Evolutionary conservation across 805 yeast genomes (phyloP).

Genomic region (Zygosaccharomyces kombuchaensis): DNA sequence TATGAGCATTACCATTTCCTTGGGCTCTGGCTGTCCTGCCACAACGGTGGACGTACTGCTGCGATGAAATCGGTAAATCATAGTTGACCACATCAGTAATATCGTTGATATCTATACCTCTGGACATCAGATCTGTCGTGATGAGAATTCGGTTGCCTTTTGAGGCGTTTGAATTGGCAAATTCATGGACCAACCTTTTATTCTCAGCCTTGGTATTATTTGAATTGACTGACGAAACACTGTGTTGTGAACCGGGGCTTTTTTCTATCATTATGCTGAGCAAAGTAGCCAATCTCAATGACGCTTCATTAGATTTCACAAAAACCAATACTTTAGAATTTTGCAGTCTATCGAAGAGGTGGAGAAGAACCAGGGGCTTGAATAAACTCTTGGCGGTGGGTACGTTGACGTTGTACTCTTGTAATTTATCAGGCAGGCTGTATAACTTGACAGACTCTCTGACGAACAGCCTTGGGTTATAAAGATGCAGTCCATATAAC

Average conservation of each 20-base stretch:
- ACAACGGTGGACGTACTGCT: conserved; percentile 92
- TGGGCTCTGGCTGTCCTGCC: conserved; percentile 98
- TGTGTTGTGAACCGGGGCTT: conserved; percentile 7
- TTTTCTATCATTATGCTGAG: conserved; percentile 19
- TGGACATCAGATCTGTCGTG: conserved; percentile 90
- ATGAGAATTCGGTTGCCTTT: conserved; percentile 40
- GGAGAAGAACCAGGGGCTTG: conserved; percentile 73
- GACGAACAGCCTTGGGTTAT: conserved; percentile 61
- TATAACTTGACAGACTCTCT: conserved; percentile 66
- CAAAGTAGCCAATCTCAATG: conserved; percentile 71
- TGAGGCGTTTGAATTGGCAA: conserved; percentile 48
- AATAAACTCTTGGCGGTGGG: conserved; percentile 40
- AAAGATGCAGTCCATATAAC: conserved; percentile 63
- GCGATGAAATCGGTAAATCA: conserved; percentile 80
- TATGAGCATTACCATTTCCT: conserved; percentile 68
- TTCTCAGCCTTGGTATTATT: conserved; percentile 51
- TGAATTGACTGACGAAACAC: conserved; percentile 52
- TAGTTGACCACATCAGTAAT: conserved; percentile 80
- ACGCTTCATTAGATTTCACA: conserved; percentile 62
- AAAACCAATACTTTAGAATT: conserved; percentile 26
- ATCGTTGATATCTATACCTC: conserved; percentile 81
- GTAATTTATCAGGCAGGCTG: conserved; percentile 52
- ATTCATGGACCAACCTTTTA: conserved; percentile 52
- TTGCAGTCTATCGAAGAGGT: conserved; percentile 39
- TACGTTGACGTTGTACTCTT: conserved; percentile 39